Conservation (phyloP, 148 eudicot species). For the Rhododendron henanense region DNA sequence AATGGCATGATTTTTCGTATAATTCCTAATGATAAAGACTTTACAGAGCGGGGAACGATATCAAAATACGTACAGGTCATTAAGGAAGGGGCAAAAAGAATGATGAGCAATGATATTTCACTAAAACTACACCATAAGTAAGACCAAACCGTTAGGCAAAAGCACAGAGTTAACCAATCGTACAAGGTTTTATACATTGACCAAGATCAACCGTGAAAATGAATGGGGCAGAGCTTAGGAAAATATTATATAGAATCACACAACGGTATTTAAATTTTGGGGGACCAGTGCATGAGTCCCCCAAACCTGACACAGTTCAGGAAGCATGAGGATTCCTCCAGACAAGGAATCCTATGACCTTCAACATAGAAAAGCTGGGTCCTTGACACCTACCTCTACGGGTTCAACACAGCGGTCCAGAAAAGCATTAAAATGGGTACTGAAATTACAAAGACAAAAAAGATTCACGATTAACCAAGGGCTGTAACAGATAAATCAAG, state of each 20-base stretch:
- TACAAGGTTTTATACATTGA: neutral
- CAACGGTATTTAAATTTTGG: too few relatives aligned
- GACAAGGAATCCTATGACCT: neutral
- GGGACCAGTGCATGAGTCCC: neutral
- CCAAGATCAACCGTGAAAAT: neutral
- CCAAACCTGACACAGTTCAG: neutral
- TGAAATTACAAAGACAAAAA: neutral
- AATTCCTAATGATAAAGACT: neutral
- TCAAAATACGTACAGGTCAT: neutral
- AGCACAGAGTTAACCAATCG: neutral
- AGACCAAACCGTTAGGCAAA: neutral
- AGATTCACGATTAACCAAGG: neutral
- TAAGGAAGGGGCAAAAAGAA: neutral
- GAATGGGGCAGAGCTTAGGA: neutral
- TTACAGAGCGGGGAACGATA: neutral
- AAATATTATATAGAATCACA: neutral
- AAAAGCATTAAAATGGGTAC: neutral
- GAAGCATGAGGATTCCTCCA: neutral
- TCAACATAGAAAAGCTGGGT: neutral
- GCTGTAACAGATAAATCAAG: neutral
- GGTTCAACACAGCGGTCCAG: neutral
- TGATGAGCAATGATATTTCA: neutral
- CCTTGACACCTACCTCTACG: neutral
- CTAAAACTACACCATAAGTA: neutral
- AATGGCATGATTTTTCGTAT: neutral